Evolutionary conservation across 2,329 filamentous ascomycete species (phyloP).

Genomic region (Fusarium succisae): DNA sequence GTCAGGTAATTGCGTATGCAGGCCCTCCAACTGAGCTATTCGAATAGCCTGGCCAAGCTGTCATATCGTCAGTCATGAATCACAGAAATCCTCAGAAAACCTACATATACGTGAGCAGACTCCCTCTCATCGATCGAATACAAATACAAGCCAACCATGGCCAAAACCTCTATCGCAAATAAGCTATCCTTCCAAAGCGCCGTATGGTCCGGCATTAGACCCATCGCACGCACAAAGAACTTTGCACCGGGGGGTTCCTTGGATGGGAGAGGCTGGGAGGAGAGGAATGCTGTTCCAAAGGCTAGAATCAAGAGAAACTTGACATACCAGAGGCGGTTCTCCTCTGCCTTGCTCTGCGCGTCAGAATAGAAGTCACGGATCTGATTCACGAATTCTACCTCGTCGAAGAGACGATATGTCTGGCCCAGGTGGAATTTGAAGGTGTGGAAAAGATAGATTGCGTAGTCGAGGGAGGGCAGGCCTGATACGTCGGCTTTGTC

Average conservation of each 20-base stretch:
- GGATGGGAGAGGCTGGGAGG: conserved; percentile 37
- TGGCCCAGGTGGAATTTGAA: conserved; percentile 53
- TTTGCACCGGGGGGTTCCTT: conserved; percentile 45
- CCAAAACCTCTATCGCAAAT: conserved; percentile 50
- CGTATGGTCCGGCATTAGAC: conserved; percentile 48
- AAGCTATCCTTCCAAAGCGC: conserved; percentile 50
- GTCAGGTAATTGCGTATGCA: conserved; percentile 53
- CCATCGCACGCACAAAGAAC: conserved; percentile 48
- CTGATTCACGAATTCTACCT: conserved; percentile 43
- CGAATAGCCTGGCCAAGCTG: conserved; percentile 53
- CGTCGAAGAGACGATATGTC: conserved; percentile 49
- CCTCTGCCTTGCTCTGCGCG: conserved; percentile 26
- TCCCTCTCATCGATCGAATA: conserved; percentile 52
- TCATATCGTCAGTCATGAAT: not conserved
- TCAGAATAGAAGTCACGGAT: conserved; percentile 40
- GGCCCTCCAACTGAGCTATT: conserved; percentile 52
- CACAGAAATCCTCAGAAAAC: not conserved
- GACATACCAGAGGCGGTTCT: conserved; percentile 56
- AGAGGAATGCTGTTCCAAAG: conserved; percentile 43
- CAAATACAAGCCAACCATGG: conserved; percentile 49
- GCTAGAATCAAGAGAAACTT: conserved; percentile 62
- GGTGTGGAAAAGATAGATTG: conserved; percentile 46
- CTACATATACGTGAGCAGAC: conserved; percentile 44
- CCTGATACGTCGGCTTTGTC: conserved; percentile 45
- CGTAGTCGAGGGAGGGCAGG: conserved; percentile 48